phyloP scores from a whole-genome alignment of 495 filamentous ascomycete species.

The Neurospora sp. region DNA sequence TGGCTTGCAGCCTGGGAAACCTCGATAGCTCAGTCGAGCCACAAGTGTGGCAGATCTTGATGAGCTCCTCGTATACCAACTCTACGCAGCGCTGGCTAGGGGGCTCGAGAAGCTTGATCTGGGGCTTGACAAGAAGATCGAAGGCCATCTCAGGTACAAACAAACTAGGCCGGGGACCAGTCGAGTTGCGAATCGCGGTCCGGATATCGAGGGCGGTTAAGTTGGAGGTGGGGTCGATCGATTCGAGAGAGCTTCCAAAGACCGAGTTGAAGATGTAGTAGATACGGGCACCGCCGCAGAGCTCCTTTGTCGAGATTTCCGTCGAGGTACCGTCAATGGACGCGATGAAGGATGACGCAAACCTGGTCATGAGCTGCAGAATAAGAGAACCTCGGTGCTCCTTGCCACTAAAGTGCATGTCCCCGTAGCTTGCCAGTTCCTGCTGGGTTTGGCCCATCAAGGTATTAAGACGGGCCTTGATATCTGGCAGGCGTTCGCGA shows the following conservation, averaged over 20 bases:
- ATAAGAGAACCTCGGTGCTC: slow-evolving; percentile 93
- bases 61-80: slow-evolving; percentile 95
- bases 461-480: slow-evolving; percentile 94
- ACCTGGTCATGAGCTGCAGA: slow-evolving; percentile 94
- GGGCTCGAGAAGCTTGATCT: slow-evolving; percentile 94
- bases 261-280: slow-evolving; percentile 99
- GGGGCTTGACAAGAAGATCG: slow-evolving; percentile 93
- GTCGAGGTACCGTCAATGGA: slow-evolving; percentile 98
- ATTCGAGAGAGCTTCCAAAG: slow-evolving; percentile 92
- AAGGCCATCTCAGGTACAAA: slow-evolving; percentile 98
- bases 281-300: slow-evolving; percentile 91
- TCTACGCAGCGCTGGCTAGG: slow-evolving; percentile 96
- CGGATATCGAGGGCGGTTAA: slow-evolving; percentile 94
- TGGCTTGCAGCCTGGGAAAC: slow-evolving; percentile 89
- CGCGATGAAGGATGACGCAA: slow-evolving; percentile 94
- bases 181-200: slow-evolving; percentile 97
- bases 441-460: slow-evolving; percentile 99
- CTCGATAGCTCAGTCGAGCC: slow-evolving; percentile 85
- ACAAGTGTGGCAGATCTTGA: slow-evolving; percentile 99
- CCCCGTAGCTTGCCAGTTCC: slow-evolving; percentile 94
- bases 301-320: slow-evolving; percentile 97
- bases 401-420: slow-evolving; percentile 96
- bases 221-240: slow-evolving; percentile 90
- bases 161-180: slow-evolving; percentile 85
- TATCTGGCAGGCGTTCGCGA: slow-evolving; percentile 88